Conservation (phyloP, 192 early-diverging fungal genomes). For the Phycomyces blakesleeanus region DNA sequence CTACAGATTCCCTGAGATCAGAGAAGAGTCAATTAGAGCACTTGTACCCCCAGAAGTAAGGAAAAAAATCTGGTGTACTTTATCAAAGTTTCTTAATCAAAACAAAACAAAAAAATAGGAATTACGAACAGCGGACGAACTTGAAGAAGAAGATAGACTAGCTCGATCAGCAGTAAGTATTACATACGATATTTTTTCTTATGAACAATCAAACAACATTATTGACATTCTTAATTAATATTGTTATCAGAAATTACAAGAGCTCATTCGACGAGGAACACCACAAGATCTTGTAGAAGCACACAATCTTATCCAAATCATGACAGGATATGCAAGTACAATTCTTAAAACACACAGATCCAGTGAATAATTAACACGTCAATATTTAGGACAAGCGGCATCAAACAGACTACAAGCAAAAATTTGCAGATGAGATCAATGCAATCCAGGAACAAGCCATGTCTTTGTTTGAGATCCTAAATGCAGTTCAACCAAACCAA, state of each 20-base stretch:
- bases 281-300: conserved; percentile 92
- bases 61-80: neutral
- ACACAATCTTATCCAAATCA: conserved; percentile 95
- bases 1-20: conserved; percentile 69
- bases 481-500: conserved; percentile 43
- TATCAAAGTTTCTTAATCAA: too few species aligned
- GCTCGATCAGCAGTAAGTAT: conserved; percentile 70
- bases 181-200: conserved; percentile 4
- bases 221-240: too few species aligned
- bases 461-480: conserved; percentile 79
- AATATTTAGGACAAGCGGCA: conserved; percentile 42
- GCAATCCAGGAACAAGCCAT: conserved; percentile 72
- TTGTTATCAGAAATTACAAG: conserved; percentile 82
- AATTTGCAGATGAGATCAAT: conserved; percentile 77
- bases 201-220: too few species aligned
- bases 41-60: conserved; percentile 50
- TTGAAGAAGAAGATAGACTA: conserved; percentile 89
- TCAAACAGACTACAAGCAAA: conserved; percentile 84
- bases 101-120: too few species aligned
- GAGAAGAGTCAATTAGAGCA: conserved; percentile 54
- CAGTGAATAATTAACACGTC: neutral
- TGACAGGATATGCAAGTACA: conserved; percentile 85
- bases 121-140: conserved; percentile 85
- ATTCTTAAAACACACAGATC: neutral
- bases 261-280: conserved; percentile 86